Percentiles rank a stretch among this genome's conserved stretches.
Evolutionary conservation across 352 stramenopile species (phyloP).

Genomic region (Phytopythium montanum): DNA sequence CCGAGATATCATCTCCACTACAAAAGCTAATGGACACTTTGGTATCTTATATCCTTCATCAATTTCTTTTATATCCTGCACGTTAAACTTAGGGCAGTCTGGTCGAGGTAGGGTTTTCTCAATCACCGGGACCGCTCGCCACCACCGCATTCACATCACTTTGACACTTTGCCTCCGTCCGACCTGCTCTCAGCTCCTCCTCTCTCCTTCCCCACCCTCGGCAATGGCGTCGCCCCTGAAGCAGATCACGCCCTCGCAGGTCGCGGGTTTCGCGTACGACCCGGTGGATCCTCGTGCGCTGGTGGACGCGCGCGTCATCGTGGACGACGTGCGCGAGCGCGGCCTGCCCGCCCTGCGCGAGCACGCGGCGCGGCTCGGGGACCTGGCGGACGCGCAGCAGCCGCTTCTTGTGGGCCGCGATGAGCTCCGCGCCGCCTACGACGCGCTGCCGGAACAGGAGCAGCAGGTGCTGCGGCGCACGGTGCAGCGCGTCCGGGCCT

Average conservation of each 20-base stretch:
- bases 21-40: too few relatives aligned
- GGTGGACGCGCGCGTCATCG: conserved; percentile 56
- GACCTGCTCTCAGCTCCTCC: background rate
- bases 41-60: too few relatives aligned
- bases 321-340: conserved; percentile 55
- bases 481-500: conserved; percentile 86
- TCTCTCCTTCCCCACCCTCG: too few relatives aligned
- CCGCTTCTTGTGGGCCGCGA: conserved; percentile 49
- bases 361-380: conserved; percentile 65
- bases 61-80: too few relatives aligned
- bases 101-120: conserved; percentile 3
- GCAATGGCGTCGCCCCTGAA: conserved; percentile 46
- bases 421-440: conserved; percentile 84
- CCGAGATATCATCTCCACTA: too few relatives aligned
- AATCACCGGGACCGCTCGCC: background rate
- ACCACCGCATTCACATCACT: background rate
- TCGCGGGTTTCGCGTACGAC: conserved; percentile 79
- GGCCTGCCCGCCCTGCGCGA: conserved; percentile 40
- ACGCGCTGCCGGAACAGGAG: conserved; percentile 63
- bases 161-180: background rate
- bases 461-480: conserved; percentile 87
- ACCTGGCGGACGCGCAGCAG: conserved; percentile 38
- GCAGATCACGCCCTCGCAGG: conserved; percentile 63
- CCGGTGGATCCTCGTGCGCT: conserved; percentile 67
- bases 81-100: background rate